phyloP scores from a whole-genome alignment of 139 green algal genomes.

The Nannochloris sp. region DNA sequence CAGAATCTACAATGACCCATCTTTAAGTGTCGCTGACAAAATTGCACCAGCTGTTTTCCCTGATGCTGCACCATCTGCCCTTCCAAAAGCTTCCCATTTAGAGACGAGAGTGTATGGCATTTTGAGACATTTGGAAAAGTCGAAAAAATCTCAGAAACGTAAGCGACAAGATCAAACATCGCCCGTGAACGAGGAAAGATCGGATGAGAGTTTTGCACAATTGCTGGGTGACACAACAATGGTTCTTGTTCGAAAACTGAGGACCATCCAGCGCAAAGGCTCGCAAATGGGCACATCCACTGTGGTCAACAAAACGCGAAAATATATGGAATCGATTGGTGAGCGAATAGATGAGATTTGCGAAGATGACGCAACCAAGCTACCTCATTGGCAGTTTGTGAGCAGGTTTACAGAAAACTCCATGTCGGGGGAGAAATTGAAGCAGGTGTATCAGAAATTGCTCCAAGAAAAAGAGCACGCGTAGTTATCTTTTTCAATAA shows the following conservation, averaged over 20 bases:
- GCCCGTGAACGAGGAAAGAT: neutral
- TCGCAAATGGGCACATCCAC: no score
- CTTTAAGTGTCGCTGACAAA: conserved; percentile 60
- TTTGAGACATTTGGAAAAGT: conserved; percentile 61
- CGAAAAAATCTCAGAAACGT: neutral
- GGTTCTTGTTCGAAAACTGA: no score
- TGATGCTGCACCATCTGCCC: conserved; percentile 18
- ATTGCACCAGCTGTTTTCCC: conserved; percentile 36
- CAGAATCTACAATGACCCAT: conserved; percentile 52
- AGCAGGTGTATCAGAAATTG: conserved; percentile 46
- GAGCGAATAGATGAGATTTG: no score
- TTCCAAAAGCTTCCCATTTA: conserved; percentile 59
- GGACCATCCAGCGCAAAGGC: no score
- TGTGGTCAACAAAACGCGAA: no score
- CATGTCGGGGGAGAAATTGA: neutral
- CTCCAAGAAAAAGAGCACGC: conserved; percentile 34
- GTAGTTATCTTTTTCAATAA: neutral
- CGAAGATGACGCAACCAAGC: no score
- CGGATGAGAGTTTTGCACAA: no score
- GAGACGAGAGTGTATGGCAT: conserved; percentile 74
- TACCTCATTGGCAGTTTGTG: no score
- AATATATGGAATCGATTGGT: no score
- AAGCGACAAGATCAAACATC: neutral
- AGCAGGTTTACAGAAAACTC: no score
- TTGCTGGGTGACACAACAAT: no score